Base-by-base conservation (phyloP, 2,329 filamentous ascomycete species). In the Aureobasidium uvarum region DNA sequence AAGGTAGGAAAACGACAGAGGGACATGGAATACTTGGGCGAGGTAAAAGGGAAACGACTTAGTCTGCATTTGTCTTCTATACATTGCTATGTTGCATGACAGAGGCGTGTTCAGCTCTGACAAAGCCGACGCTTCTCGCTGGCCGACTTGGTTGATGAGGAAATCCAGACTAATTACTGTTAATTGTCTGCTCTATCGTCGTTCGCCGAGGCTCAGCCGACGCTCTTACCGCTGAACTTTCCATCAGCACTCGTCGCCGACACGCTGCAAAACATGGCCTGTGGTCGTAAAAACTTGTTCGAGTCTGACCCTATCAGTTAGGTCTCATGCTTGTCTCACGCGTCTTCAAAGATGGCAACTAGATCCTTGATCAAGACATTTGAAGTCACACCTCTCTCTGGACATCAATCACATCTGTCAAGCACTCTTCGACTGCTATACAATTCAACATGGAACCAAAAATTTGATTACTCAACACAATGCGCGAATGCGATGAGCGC, bases 1-100 rank as follows among this genome's bases (percentile, higher is more conserved):
- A 36, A 7, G n/a, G 11, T 14, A 62, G 36, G 33, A 50, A 55
- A 64, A 38, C 38, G 60, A 64, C 48, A 25, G 20, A 39, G 39
- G 52, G 52, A 55, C 60, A 54, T 64, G 39, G 10, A 46, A 41
- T 6, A 16, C 51, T 55, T 51, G 51, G 28, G 14, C 28, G 18
- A 31, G 8, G 45, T 38, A 63, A 54, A 14, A 20, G 43, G 41
- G 28, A 39, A 25, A 28, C 31, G 50, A 64, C 60, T 64, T 64
- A 55, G 60, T n/a, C 50, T 64, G 48, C 45, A 55, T 64, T 64
- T 64, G 60, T 64, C 48, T 64, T 28, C 4, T 43, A 23, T 46
- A 52, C 31, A 20, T 41, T 52, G 20, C 31, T 38, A 43, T 38
- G 41, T 20, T 31, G 28, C 28, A 41, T 33, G 56, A 45, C 39